phyloP scores from a whole-genome alignment of 441 rosid species.

The Corymbia calophylla region DNA sequence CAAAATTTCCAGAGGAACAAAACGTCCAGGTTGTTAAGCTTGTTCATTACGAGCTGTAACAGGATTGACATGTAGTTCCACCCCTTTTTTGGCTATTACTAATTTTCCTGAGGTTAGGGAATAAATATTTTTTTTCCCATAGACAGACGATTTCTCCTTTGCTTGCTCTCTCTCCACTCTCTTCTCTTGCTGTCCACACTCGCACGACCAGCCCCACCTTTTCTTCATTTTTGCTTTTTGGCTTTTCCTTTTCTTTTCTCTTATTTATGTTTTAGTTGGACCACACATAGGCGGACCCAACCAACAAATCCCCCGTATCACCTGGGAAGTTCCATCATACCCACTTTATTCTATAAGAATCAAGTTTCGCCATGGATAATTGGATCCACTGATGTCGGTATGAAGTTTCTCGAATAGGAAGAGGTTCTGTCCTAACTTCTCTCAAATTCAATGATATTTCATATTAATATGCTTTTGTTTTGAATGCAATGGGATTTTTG shows the following conservation, averaged over 20 bases:
- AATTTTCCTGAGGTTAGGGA: neutral
- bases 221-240: neutral
- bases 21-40: neutral
- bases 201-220: too few relatives aligned
- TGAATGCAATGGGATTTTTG: neutral
- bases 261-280: too few relatives aligned
- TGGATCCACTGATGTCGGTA: neutral
- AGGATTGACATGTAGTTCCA: neutral
- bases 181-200: too few relatives aligned
- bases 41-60: neutral
- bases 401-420: too few relatives aligned
- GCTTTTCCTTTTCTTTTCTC: neutral
- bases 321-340: accelerated
- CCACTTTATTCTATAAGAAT: too few relatives aligned
- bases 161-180: neutral
- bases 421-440: neutral
- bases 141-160: neutral
- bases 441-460: too few relatives aligned
- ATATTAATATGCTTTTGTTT: neutral
- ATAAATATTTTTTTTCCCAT: neutral
- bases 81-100: neutral
- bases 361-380: neutral
- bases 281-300: neutral
- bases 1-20: neutral
- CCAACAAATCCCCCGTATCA: too few relatives aligned